These are phyloP conservation scores for Polytrichum commune DNA, from an alignment of 225 moss, liverwort and hornwort genomes.

Conservation along the genomic window DNA sequence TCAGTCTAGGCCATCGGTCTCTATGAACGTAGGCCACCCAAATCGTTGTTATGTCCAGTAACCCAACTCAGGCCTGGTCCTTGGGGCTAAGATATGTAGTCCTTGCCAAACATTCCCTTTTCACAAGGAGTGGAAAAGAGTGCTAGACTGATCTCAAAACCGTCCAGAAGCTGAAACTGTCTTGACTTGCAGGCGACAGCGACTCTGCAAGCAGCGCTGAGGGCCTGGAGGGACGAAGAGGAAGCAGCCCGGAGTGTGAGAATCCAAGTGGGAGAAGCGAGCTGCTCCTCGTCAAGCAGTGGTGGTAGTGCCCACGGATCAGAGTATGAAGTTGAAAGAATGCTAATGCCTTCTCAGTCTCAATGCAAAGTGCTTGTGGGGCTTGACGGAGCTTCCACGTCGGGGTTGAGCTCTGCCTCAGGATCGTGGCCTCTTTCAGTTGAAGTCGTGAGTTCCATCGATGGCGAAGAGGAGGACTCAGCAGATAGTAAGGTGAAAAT, in stretches of 20 bases:
- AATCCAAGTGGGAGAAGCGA: too few species aligned
- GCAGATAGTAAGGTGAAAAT: neutral
- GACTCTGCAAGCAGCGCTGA: conserved; percentile 32
- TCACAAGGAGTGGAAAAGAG: too few species aligned
- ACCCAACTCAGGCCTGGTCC: neutral
- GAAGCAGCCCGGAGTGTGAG: conserved; percentile 7
- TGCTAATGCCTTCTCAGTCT: too few species aligned
- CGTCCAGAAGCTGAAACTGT: neutral
- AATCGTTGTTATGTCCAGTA: neutral
- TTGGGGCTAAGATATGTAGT: neutral
- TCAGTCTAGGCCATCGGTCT: too few species aligned
- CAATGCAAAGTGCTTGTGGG: too few species aligned
- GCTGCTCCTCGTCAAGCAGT: neutral
- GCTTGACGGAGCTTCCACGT: conserved; percentile 33
- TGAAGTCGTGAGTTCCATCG: conserved; percentile 6
- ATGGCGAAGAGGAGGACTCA: conserved; percentile 17
- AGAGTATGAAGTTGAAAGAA: neutral
- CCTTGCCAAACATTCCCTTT: neutral
- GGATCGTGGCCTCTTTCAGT: conserved; percentile 17
- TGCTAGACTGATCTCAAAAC: too few species aligned
- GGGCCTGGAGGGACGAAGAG: conserved; percentile 39
- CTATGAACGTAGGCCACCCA: neutral
- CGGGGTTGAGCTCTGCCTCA: conserved; percentile 7
- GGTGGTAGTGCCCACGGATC: neutral
- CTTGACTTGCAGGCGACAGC: conserved; percentile 33